Conservation (phyloP, 2,329 filamentous ascomycete genomes). For the Pseudogymnoascus sp. region DNA sequence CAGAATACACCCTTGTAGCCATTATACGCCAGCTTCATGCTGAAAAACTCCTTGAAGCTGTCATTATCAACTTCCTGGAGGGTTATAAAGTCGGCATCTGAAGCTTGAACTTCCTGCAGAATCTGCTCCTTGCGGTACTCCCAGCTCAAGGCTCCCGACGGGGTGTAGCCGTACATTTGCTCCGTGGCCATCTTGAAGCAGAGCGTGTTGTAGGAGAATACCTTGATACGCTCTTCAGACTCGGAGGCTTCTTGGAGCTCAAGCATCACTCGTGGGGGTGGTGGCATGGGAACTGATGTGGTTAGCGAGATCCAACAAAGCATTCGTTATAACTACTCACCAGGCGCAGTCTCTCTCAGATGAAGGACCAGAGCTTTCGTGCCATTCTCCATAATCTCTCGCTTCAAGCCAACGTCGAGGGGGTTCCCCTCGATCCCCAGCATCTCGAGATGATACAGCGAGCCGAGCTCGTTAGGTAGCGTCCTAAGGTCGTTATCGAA, state of each 20-base stretch:
- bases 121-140: constrained; percentile 77
- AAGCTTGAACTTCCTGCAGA: constrained; percentile 67
- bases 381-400: constrained; percentile 76
- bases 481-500: constrained; percentile 85
- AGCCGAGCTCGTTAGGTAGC: constrained; percentile 79
- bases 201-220: constrained; percentile 90
- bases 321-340: constrained; percentile 44
- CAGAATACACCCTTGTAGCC: constrained; percentile 94
- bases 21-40: constrained; percentile 71
- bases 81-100: constrained; percentile 82
- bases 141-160: constrained; percentile 74
- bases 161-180: constrained; percentile 81
- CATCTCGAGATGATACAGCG: constrained; percentile 77
- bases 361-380: constrained; percentile 76
- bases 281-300: constrained; percentile 62
- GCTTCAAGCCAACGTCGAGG: constrained; percentile 64
- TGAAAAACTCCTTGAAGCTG: constrained; percentile 85
- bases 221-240: constrained; percentile 62
- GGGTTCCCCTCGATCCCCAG: constrained; percentile 91
- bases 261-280: constrained; percentile 66
- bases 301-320: constrained; percentile 16
- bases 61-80: constrained; percentile 90
- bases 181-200: constrained; percentile 88
- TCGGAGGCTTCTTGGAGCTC: constrained; percentile 57
- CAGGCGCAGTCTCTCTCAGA: constrained; percentile 73